Percentiles rank a stretch among this genome's conserved stretches.
phyloP scores from a whole-genome alignment of 2,329 filamentous ascomycete species.

The Fusarium pseudoanthophilum region DNA sequence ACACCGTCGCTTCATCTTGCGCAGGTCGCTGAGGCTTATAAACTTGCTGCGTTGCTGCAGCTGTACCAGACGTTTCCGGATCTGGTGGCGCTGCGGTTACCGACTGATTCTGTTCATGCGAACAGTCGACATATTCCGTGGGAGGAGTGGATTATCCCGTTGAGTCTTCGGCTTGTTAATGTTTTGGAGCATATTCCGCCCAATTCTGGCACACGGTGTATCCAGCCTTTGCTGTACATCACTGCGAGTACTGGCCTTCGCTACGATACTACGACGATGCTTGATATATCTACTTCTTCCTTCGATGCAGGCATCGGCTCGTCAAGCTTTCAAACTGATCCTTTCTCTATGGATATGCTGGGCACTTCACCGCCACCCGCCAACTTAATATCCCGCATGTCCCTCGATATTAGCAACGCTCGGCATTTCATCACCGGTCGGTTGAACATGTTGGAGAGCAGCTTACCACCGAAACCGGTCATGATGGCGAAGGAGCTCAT shows the following conservation, averaged over 20 bases:
- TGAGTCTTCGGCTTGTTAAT: conserved; percentile 48
- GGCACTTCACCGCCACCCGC: conserved; percentile 13
- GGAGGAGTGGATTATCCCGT: conserved; percentile 52
- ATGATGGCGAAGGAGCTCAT: conserved; percentile 55
- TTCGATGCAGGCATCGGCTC: conserved; percentile 18
- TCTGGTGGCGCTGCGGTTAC: conserved; percentile 47
- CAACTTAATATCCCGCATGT: conserved; percentile 41
- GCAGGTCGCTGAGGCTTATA: conserved; percentile 53
- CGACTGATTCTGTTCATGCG: conserved; percentile 34
- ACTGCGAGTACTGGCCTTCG: conserved; percentile 51
- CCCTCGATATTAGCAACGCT: conserved; percentile 52
- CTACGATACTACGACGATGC: conserved; percentile 32
- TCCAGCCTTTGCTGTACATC: conserved; percentile 53
- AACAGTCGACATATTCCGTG: conserved; percentile 45
- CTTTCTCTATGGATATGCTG: conserved; percentile 27
- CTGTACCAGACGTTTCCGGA: conserved; percentile 55
- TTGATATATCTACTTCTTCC: conserved; percentile 28
- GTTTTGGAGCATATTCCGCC: conserved; percentile 50
- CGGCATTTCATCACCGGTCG: conserved; percentile 53
- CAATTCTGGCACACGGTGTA: conserved; percentile 50
- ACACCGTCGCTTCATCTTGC: conserved; percentile 49
- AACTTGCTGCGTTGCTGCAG: conserved; percentile 52
- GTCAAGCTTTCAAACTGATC: conserved; percentile 2
- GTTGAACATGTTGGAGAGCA: conserved; percentile 52
- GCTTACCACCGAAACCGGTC: conserved; percentile 55